Base-by-base conservation (phyloP, 345 rosid genomes). In the Nephelium lappaceum region DNA sequence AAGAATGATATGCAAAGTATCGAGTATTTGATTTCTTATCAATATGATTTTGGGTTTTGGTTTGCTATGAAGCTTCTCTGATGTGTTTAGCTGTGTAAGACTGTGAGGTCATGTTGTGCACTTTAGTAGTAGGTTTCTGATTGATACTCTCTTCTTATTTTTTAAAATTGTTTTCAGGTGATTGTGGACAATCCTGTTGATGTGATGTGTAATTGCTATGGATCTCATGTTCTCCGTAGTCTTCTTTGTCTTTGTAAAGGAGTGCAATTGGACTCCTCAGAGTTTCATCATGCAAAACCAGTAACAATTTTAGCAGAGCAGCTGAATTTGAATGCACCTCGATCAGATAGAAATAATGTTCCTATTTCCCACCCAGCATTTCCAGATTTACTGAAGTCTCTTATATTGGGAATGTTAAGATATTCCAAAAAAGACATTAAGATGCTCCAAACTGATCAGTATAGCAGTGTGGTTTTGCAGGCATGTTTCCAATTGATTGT, bases 151-250 rank as follows among this genome's bases (percentile, higher is more conserved):
- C 76, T 23, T 24, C 4, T 71, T 19, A 45, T 21, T 18, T 51
- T 24, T 5, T 61, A 11, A 12, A 63, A 27, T 74, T 74, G 61
- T 76, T 78, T 41, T 67, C 85, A 96, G 99, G 94, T 81, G 69
- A 88, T 91, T 88, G 88, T 86, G 41, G 85, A 73, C 69, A 86
- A 87, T 58, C 87, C 90, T 69, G 72, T 89, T 70, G 97, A 91
- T 78, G 80, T 94, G 84, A 85, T 96, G 87, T 91, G 92, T 60
- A 86, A 91, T 78, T 87, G 97, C 86, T 85, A 96, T 67, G 97
- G 98, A 57, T 96, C 98, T 78, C 98, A 94, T 83, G 99, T 96
- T 85, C 94, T 96, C 49, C 93, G 98, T 45, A 90, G 93, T 80
- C 90, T 94, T 85, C 92, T 94, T 72, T 91, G 98, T 87, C 92